A percentile compares a stretch with the other conserved stretches of the same genome.
Evolutionary conservation across 805 yeast genomes (phyloP).

Genomic region (Schwanniomyces polymorphus): DNA sequence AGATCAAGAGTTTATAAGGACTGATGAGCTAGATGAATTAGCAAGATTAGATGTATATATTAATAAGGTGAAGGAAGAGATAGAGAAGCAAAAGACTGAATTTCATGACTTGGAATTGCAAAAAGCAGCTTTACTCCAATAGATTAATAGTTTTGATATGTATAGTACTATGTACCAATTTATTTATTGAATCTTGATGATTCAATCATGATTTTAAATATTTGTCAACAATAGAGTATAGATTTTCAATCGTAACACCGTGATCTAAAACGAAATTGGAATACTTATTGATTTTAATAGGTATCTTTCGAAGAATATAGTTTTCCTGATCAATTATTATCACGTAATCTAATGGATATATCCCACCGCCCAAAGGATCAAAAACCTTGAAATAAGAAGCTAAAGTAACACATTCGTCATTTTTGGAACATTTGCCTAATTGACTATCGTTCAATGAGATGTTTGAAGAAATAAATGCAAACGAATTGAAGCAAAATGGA

Average conservation of each 20-base stretch:
- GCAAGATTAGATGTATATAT: slow-evolving; percentile 41
- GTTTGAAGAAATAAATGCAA: slow-evolving; percentile 17
- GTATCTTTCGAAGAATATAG: slow-evolving; percentile 14
- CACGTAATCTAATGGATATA: slow-evolving; percentile 31
- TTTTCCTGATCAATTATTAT: slow-evolving; percentile 16
- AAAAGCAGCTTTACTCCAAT: slow-evolving; percentile 38
- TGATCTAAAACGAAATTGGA: slow-evolving; percentile 18
- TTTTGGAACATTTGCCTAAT: not conserved
- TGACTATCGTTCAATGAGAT: slow-evolving; percentile 1
- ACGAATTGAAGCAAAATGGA: slow-evolving; percentile 4
- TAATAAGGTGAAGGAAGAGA: slow-evolving; percentile 37
- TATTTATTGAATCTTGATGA: not conserved
- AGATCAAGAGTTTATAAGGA: slow-evolving; percentile 39
- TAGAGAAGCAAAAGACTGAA: slow-evolving; percentile 39
- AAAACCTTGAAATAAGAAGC: slow-evolving; percentile 22
- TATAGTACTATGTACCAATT: not conserved
- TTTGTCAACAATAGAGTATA: slow-evolving; percentile 9
- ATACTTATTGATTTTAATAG: slow-evolving; percentile 14
- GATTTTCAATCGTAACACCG: slow-evolving; percentile 14
- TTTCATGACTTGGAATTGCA: slow-evolving; percentile 43
- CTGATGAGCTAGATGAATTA: slow-evolving; percentile 41
- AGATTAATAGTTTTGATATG: slow-evolving; percentile 1
- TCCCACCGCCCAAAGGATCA: slow-evolving; percentile 39
- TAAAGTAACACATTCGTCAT: slow-evolving; percentile 19
- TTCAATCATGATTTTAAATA: slow-evolving; percentile 1